These are phyloP conservation scores for Hypoxylon perforatum DNA, from an alignment of 495 filamentous ascomycete genomes.

Conservation along the genomic window DNA sequence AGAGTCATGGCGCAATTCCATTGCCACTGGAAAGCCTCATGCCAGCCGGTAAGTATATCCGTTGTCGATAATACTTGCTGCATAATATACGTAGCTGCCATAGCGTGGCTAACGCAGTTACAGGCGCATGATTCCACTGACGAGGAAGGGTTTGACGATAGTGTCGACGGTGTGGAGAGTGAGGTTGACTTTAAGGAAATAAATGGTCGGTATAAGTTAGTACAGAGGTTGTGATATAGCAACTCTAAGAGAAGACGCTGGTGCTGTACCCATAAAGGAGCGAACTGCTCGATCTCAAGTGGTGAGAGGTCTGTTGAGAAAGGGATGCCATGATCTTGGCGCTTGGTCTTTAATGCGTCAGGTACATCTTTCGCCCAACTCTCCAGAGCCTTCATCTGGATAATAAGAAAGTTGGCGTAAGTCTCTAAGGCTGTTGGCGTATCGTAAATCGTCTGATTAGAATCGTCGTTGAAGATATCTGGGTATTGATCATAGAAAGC, in stretches of 20 bases:
- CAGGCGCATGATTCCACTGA: slow-evolving; percentile 47
- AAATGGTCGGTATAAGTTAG: slow-evolving; percentile 60
- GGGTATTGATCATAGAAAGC: slow-evolving; percentile 46
- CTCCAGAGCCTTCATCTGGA: slow-evolving; percentile 42
- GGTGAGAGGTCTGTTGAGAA: slow-evolving; percentile 54
- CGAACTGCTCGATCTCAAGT: slow-evolving; percentile 54
- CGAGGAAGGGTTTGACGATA: slow-evolving; percentile 2
- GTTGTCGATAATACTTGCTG: slow-evolving; percentile 60
- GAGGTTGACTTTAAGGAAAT: slow-evolving; percentile 50
- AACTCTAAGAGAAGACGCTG: slow-evolving; percentile 65
- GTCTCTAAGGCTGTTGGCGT: slow-evolving; percentile 34
- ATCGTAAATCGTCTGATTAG: slow-evolving; percentile 38
- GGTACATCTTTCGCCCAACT: slow-evolving; percentile 56
- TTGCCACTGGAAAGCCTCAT: slow-evolving; percentile 63
- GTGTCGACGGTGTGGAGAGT: background rate
- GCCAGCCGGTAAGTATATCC: slow-evolving; percentile 59
- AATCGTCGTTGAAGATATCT: slow-evolving; percentile 22
- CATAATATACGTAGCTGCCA: slow-evolving; percentile 60
- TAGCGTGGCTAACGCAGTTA: slow-evolving; percentile 58
- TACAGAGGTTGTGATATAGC: slow-evolving; percentile 58
- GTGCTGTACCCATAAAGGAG: slow-evolving; percentile 54
- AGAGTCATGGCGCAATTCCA: slow-evolving; percentile 64
- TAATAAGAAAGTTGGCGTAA: slow-evolving; percentile 44
- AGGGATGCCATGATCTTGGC: slow-evolving; percentile 48
- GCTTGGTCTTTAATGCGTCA: slow-evolving; percentile 48